phyloP scores from a whole-genome alignment of 805 yeast species.

The Metschnikowia gelsemii region DNA sequence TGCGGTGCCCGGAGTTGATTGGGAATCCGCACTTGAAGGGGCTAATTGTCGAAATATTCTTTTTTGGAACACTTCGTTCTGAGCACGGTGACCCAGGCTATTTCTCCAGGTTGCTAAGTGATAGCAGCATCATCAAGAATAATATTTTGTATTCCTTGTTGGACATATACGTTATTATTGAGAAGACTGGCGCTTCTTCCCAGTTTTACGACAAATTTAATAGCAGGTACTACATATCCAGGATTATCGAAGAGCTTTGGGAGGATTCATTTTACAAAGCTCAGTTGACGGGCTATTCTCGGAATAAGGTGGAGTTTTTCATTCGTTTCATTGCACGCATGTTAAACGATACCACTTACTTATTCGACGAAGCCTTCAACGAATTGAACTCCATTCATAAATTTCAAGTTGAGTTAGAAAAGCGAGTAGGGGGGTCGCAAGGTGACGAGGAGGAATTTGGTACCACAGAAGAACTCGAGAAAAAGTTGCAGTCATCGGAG shows the following conservation, averaged over 20 bases:
- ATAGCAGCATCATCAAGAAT: conserved; percentile 58
- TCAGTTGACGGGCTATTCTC: conserved; percentile 69
- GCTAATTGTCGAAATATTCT: conserved; percentile 75
- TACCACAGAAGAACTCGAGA: conserved; percentile 57
- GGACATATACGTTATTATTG: conserved; percentile 91
- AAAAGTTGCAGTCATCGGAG: conserved; percentile 62
- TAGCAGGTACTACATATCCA: conserved; percentile 81
- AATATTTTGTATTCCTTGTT: conserved; percentile 78
- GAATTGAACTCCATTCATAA: conserved; percentile 76
- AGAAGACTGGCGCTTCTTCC: conserved; percentile 90
- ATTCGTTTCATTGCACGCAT: conserved; percentile 90
- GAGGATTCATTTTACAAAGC: conserved; percentile 62
- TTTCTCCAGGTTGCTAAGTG: conserved; percentile 62
- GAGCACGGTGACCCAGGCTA: conserved; percentile 67
- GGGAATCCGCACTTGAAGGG: conserved; percentile 94
- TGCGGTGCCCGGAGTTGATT: conserved; percentile 81
- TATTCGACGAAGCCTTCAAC: conserved; percentile 85
- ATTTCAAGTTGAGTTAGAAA: conserved; percentile 62
- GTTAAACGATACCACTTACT: conserved; percentile 89
- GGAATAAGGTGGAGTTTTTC: conserved; percentile 74
- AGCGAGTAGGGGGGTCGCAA: conserved; percentile 38
- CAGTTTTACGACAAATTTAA: conserved; percentile 97
- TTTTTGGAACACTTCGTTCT: conserved; percentile 64
- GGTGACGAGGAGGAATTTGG: conserved; percentile 45
- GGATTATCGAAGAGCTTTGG: conserved; percentile 82